Evolutionary conservation across 768 basidiomycete species (phyloP), one percentile per base, ranked within the genome.

Genomic region (Hirschioporus abietinus): DNA sequence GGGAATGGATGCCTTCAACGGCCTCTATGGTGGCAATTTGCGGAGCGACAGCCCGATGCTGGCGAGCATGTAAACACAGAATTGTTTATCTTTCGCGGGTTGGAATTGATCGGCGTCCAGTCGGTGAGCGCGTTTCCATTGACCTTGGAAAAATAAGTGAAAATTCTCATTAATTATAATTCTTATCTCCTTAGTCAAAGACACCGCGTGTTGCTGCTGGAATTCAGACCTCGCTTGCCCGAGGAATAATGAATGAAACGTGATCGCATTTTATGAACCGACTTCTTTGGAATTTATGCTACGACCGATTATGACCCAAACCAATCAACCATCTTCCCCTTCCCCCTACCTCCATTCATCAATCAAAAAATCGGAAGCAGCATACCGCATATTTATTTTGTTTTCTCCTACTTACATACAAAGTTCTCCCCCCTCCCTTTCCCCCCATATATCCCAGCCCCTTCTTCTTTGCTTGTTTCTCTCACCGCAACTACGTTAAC

Each of bases 21-120:
- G 60, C 3, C 24, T 61, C 25, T 61, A 61, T 34, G 60, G 60
- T 23, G 60, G 15, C 23, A 61, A 25, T 61, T 6, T 61, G 25
- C 60, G 60, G 25, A 61, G 60, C 60, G 60, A 61, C 30, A 61
- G 60, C 17, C 60, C 60, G 3, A 61, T 61, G 60, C 60, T 61
- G 10, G 60, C 60, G 30, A 61, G 60, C 30, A 61, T 61, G 60
- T 61, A 34, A 61, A 25, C 25, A 9, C n/a, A 59, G 20, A 26
- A n/a, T 30, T 30, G 2, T 30, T 8, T 30, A 8, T 30, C 30
- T 30, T n/a, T 30, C 4, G 30, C 30, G 30, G 8, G 30, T 30
- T 30, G 30, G 30, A 30, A 20, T 52, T 12, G 42, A 52, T 52
- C 20, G 42, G 42, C 42, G 42, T 52, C 5, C 42, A 52, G 20